These are phyloP conservation scores for Fusarium sp. DNA, from an alignment of 2,329 filamentous ascomycete species.

Conservation along the genomic window DNA sequence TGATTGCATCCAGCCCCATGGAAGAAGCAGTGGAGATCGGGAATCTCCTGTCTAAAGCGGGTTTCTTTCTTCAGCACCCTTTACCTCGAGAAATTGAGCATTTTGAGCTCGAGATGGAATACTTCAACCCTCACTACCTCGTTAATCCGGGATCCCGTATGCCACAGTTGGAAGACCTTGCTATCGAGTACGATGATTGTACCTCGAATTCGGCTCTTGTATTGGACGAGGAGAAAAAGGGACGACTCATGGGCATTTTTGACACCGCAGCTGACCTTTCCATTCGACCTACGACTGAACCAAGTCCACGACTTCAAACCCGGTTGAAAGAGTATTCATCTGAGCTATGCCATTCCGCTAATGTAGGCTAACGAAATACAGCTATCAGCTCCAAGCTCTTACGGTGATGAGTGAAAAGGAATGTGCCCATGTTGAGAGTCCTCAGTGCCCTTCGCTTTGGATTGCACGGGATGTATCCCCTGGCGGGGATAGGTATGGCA, in stretches of 20 bases:
- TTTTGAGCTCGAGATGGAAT: not conserved
- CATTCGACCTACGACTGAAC: not conserved
- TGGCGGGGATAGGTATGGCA: not conserved
- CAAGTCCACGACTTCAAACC: not conserved
- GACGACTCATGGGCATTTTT: not conserved
- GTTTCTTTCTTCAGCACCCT: not conserved
- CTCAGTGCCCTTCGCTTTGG: not conserved
- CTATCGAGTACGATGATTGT: not conserved
- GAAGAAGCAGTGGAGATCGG: not conserved
- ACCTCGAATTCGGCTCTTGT: fast-evolving
- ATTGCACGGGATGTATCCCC: fast-evolving
- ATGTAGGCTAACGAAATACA: not conserved
- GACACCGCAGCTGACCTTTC: not conserved
- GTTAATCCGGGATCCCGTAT: not conserved
- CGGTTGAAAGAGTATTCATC: not conserved
- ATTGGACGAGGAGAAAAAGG: not conserved
- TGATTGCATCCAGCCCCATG: not conserved
- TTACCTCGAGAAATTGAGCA: not conserved
- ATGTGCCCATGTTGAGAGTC: fast-evolving
- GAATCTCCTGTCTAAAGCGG: fast-evolving
- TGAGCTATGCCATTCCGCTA: fast-evolving
- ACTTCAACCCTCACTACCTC: not conserved
- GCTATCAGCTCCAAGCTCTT: constrained; percentile 3
- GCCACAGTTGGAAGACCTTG: not conserved
- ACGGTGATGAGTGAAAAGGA: not conserved